Percentiles rank a stretch among this genome's conserved stretches.
These are phyloP conservation scores for Durusdinium trenchii DNA, from an alignment of 73 alveolate species.

Conservation along the genomic window DNA sequence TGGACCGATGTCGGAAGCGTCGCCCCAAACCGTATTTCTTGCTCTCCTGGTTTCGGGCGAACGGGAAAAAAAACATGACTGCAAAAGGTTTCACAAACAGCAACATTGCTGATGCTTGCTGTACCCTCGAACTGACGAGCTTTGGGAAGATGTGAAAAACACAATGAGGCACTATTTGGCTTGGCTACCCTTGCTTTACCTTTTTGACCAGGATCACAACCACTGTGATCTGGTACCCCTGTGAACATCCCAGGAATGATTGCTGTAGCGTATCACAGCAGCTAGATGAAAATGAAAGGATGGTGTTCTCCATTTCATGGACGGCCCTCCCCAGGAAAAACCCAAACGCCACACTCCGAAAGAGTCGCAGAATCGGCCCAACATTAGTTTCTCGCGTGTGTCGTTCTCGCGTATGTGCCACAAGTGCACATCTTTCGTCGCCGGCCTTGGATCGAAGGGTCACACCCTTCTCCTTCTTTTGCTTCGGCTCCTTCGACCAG, in stretches of 20 bases:
- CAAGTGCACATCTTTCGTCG: background rate
- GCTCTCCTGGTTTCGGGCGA: too few species aligned
- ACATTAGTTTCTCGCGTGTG: background rate
- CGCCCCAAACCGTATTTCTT: too few species aligned
- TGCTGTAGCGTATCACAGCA: too few species aligned
- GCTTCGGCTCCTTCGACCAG: background rate
- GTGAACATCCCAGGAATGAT: too few species aligned
- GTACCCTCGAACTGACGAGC: background rate
- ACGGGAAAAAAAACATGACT: background rate
- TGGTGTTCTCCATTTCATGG: background rate
- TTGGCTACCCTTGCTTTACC: too few species aligned
- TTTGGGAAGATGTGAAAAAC: background rate
- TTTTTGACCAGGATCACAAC: too few species aligned
- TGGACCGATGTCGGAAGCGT: background rate
- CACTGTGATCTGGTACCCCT: too few species aligned
- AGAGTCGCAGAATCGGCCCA: background rate
- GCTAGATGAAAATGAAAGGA: too few species aligned
- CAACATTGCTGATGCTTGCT: background rate
- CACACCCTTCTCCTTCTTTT: constrained; percentile 41
- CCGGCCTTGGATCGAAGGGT: constrained; percentile 41
- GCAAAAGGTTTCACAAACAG: background rate
- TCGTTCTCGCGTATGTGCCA: background rate
- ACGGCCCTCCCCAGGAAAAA: background rate
- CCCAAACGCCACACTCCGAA: background rate
- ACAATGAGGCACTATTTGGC: background rate